Base-by-base conservation (phyloP, 2,329 filamentous ascomycete genomes). In the Arachnopeziza araneosa region DNA sequence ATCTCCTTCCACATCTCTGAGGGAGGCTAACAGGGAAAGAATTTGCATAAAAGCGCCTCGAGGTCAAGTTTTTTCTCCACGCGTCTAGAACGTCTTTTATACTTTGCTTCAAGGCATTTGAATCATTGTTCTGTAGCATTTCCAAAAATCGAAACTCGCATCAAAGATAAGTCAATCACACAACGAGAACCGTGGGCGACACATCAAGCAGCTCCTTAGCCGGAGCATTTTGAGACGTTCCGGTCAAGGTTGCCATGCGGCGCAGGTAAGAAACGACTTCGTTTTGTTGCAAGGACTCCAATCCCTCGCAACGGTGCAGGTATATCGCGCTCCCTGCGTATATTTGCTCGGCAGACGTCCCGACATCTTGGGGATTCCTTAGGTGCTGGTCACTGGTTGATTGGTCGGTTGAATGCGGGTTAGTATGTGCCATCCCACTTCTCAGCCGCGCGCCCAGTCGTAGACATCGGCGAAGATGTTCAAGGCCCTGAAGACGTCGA, bases 401-500 rank as follows among this genome's bases (percentile, higher is more conserved):
- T 44, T 44, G 36, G 4, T 19, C 12, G 36, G 17, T 44, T 44
- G 17, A n/a, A n/a, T n/a, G n/a, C n/a, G n/a, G n/a, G 36, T 44
- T 14, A 4, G 36, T 14, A 14, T 4, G 36, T 44, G 10, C 10
- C 36, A 44, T 44, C 36, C 36, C 36, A 44, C 36, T 44, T 19
- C 17, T 44, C 36, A 14, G 36, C 36, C 36, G 36, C 10, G 36
- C 36, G 5, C 12, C 12, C 19, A n/a, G n/a, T 22, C 50, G 2
- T 24, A n/a, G 22, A 19, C 24, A 21, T 30, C 17, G 22, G 48
- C 57, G 19, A 56, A 50, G 12, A 65, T 65, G 61, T 57, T 60
- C 52, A 63, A 54, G 55, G 59, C 56, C 5, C 22, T 62, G 17
- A 60, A 56, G 30, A 63, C 58, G 24, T 56, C 64, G 54, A 56